These are phyloP conservation scores for Apiotrichum akiyoshidainum DNA, from an alignment of 1,284 basidiomycete species.

Conservation along the genomic window DNA sequence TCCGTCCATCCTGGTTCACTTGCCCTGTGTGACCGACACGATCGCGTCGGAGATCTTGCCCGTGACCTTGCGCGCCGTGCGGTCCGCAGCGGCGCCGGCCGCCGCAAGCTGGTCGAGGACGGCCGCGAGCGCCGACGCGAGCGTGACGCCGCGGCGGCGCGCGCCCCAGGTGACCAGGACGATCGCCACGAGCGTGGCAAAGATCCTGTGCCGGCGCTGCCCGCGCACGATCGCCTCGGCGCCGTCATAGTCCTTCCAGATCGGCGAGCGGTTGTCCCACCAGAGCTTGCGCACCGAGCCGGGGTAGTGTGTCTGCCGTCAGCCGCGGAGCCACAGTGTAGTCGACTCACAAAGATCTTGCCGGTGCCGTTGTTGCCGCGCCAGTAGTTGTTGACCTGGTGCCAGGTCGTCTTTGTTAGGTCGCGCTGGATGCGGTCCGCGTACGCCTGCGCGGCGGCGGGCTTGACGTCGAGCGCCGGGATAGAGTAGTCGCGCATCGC, in stretches of 20 bases:
- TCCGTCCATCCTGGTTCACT: too few species aligned
- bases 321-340: neutral
- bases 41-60: too few species aligned
- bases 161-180: neutral
- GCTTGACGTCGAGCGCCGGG: conserved; percentile 8
- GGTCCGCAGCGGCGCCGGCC: too few species aligned
- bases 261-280: conserved; percentile 12
- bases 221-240: conserved; percentile 7
- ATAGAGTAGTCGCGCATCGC: conserved; percentile 13
- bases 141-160: neutral
- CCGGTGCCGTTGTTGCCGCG: conserved; percentile 17
- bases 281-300: conserved; percentile 8
- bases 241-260: conserved; percentile 15
- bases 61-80: too few species aligned
- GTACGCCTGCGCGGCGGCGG: conserved; percentile 17
- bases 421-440: conserved; percentile 23
- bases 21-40: too few species aligned
- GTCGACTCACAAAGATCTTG: conserved; percentile 15
- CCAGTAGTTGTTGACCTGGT: conserved; percentile 14
- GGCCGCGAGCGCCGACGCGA: too few species aligned
- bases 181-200: neutral
- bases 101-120: too few species aligned
- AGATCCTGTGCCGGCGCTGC: neutral
- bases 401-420: conserved; percentile 17
- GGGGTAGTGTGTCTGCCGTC: conserved; percentile 13